Base-by-base conservation (phyloP, 2,329 filamentous ascomycete genomes). In the Mycosphaerella arachidis region DNA sequence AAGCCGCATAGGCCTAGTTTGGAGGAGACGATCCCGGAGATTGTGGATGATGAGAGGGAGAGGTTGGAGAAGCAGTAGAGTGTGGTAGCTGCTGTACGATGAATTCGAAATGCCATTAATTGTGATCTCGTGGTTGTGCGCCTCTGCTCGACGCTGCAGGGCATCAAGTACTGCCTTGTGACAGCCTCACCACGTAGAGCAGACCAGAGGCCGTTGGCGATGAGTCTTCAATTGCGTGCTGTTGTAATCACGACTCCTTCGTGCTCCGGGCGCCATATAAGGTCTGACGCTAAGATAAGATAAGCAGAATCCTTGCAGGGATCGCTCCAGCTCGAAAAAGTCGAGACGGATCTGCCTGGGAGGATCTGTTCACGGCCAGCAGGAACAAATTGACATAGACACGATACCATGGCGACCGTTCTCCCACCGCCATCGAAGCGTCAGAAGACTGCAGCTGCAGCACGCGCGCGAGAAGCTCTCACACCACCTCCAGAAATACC, bases 351-450 rank as follows among this genome's bases (percentile, higher is more conserved):
- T 24, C 24, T 3, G 24, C 24, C 24, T 43, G 13, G 13, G 13
- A 43, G n/a, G 16, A 18, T 12, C 16, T 43, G n/a, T 43, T 43
- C 13, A n/a, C 33, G 9, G 16, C 16, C 16, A 37, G 16, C 33
- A 37, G 16, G 12, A 43, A 18, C 40, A 43, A 8, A n/a, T 16
- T 5, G 4, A 43, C 16, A 18, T 18, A 24, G 27, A 16, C 1
- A 27, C 20, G 33, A 45, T 20, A 30, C 37, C 13, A 96, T 96
- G 91, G 85, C 91, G 67, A 96, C 91, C 5, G 77, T 92, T 52
- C 74, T 88, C 6, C 91, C 91, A n/a, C 91, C 90, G 51, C 90
- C 91, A 4, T 92, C 88, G 55, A 97, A 97, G 77, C 86, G 92
- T 63, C 92, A 96, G 73, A 89, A 87, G 75, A 85, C 88, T 53